These are phyloP conservation scores for Epichloe brachyelytri DNA, from an alignment of 2,329 filamentous ascomycete species.

Conservation along the genomic window DNA sequence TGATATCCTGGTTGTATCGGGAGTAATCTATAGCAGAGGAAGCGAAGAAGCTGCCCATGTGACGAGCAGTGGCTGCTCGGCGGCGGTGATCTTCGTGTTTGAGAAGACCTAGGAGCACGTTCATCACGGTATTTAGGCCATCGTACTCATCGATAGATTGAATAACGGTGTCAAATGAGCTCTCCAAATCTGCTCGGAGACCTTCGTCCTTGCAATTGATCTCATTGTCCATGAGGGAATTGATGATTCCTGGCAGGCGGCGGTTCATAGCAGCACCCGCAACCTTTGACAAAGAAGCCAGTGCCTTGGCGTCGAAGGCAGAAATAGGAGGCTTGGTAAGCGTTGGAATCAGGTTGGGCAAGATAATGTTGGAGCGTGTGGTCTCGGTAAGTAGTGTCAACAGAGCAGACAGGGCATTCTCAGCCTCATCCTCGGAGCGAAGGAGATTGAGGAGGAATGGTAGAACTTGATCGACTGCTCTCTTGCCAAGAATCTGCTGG, in stretches of 20 bases:
- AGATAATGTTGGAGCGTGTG: conserved; percentile 86
- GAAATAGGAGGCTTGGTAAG: conserved; percentile 83
- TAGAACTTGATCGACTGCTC: conserved; percentile 86
- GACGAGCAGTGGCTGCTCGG: conserved; percentile 63
- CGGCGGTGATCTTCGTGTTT: conserved; percentile 89
- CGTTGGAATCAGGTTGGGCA: conserved; percentile 91
- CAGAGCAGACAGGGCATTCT: conserved; percentile 84
- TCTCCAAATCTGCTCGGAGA: conserved; percentile 59
- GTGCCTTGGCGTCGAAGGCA: conserved; percentile 84
- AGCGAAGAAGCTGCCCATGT: conserved; percentile 78
- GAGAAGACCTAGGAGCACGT: conserved; percentile 70
- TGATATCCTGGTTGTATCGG: conserved; percentile 89
- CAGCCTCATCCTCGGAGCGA: conserved; percentile 71
- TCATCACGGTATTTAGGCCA: conserved; percentile 92
- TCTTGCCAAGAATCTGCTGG: conserved; percentile 88
- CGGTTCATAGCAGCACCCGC: conserved; percentile 85
- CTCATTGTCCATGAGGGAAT: conserved; percentile 87
- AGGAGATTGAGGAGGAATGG: conserved; percentile 86
- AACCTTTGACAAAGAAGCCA: conserved; percentile 87
- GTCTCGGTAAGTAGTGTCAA: conserved; percentile 89
- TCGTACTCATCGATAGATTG: conserved; percentile 92
- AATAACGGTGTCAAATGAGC: conserved; percentile 78
- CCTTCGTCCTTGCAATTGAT: conserved; percentile 63
- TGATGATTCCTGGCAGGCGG: conserved; percentile 78
- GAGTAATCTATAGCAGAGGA: conserved; percentile 78